A percentile compares a stretch with the other conserved stretches of the same genome.
Evolutionary conservation across 1,284 basidiomycete genomes (phyloP).

Genomic region (Meira miltonrushii): DNA sequence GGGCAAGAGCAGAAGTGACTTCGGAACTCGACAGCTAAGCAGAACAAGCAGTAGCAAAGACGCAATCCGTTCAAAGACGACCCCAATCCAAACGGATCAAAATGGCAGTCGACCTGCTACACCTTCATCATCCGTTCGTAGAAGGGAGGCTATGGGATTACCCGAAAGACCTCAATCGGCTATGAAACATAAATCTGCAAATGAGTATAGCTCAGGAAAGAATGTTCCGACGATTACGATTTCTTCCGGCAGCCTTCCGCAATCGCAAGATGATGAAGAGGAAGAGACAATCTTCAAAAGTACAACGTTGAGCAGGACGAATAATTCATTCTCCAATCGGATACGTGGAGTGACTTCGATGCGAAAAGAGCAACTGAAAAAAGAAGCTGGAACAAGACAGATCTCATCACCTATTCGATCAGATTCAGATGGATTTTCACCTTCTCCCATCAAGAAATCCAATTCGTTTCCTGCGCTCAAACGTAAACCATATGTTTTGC

Average conservation of each 20-base stretch:
- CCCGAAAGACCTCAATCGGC: slow-evolving; percentile 5
- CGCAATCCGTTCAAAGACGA: no score
- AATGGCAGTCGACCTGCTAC: no score
- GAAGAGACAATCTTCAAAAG: neutral
- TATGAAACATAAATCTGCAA: slow-evolving; percentile 4
- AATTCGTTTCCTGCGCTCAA: neutral
- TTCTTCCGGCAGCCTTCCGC: neutral
- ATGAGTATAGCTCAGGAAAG: neutral
- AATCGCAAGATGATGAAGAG: neutral
- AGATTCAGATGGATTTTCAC: slow-evolving; percentile 2
- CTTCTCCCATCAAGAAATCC: neutral
- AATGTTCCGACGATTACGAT: neutral
- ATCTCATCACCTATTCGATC: neutral
- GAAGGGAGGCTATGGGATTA: no score
- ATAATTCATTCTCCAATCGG: no score
- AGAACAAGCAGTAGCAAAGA: no score
- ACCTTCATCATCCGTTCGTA: no score
- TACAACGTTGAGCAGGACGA: no score
- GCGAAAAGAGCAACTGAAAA: neutral
- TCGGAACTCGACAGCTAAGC: no score
- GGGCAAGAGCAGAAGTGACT: no score
- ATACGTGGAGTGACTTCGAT: no score
- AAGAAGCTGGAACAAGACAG: neutral
- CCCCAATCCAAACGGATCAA: no score
- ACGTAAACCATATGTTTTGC: neutral